Evolutionary conservation across 2,329 filamentous ascomycete species (phyloP).

Genomic region (Curvularia lunata): DNA sequence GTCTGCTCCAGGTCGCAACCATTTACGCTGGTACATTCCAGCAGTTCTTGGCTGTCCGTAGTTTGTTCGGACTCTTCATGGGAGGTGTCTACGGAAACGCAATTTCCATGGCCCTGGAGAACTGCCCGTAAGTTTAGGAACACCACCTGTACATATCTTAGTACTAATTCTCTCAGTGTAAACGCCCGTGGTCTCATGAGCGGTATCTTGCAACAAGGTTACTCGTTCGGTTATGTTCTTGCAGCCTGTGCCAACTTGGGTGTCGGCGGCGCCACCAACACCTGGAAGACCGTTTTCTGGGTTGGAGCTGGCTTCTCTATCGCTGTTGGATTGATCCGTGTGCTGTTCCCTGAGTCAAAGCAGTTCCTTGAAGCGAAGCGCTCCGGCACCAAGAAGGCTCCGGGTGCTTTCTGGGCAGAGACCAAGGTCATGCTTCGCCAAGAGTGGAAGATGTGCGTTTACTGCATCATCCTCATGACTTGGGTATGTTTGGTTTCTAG

Average conservation of each 20-base stretch:
- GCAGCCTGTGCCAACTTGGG: constrained; percentile 78
- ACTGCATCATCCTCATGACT: constrained; percentile 79
- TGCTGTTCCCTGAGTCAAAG: constrained; percentile 74
- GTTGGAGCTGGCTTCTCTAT: constrained; percentile 72
- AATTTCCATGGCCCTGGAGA: constrained; percentile 78
- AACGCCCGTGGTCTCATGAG: constrained; percentile 80
- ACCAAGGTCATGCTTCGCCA: constrained; percentile 69
- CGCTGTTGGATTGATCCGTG: constrained; percentile 69
- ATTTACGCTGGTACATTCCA: constrained; percentile 76
- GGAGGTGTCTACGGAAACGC: constrained; percentile 81
- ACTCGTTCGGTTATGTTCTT: constrained; percentile 79
- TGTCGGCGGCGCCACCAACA: constrained; percentile 67
- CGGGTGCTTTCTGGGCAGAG: constrained; percentile 69
- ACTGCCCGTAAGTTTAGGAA: constrained; percentile 62
- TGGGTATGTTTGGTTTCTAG: constrained; percentile 52
- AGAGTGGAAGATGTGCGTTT: constrained; percentile 79
- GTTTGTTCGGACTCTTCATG: constrained; percentile 80
- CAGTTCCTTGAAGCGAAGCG: constrained; percentile 76
- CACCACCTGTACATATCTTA: constrained; percentile 4
- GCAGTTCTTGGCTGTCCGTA: constrained; percentile 76
- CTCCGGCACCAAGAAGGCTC: constrained; percentile 59
- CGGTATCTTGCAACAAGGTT: constrained; percentile 82
- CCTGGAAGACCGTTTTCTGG: constrained; percentile 81
- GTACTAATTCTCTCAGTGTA: constrained; percentile 30
- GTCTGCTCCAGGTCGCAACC: constrained; percentile 75